These are phyloP conservation scores for Murraya paniculata DNA, from an alignment of 345 rosid species.

Conservation along the genomic window DNA sequence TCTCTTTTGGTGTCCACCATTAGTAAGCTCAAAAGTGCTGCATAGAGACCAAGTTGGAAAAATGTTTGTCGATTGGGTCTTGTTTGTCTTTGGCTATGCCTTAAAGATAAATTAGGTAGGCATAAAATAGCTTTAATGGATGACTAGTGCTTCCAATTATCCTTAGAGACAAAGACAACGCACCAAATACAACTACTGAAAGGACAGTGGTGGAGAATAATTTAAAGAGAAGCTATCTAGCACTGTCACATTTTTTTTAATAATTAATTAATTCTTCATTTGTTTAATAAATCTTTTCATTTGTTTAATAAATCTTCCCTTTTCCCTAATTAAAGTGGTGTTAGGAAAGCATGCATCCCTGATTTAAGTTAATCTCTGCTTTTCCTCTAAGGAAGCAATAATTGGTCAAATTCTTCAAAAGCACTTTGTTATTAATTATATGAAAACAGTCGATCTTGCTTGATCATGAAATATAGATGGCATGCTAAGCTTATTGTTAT, in stretches of 20 bases:
- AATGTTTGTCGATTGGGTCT: conserved; percentile 10
- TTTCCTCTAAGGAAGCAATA: conserved; percentile 1
- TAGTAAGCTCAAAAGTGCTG: conserved; percentile 3
- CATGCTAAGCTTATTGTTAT: background rate
- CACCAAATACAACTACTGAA: conserved; percentile 39
- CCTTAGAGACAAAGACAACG: conserved; percentile 44
- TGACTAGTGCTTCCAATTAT: conserved; percentile 42
- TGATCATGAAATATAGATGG: background rate
- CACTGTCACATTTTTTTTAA: conserved; percentile 5
- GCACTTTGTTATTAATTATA: background rate
- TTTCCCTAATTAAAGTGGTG: conserved; percentile 9
- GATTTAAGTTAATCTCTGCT: conserved; percentile 9
- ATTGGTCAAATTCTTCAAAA: conserved; percentile 4
- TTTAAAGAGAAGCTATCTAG: conserved; percentile 23
- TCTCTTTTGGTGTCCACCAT: background rate
- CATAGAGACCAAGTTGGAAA: background rate
- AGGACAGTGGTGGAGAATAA: conserved; percentile 50
- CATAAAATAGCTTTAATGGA: conserved; percentile 29
- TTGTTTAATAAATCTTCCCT: background rate
- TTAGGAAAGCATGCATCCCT: conserved; percentile 17
- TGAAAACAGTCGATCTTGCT: background rate
- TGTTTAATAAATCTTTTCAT: background rate
- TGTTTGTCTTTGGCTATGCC: conserved; percentile 12
- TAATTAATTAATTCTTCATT: background rate
- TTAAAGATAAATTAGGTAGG: conserved; percentile 35